Evolutionary conservation across 2,329 filamentous ascomycete species (phyloP), one percentile per base, ranked within the genome.

Genomic region (Aspergillus nomiae): DNA sequence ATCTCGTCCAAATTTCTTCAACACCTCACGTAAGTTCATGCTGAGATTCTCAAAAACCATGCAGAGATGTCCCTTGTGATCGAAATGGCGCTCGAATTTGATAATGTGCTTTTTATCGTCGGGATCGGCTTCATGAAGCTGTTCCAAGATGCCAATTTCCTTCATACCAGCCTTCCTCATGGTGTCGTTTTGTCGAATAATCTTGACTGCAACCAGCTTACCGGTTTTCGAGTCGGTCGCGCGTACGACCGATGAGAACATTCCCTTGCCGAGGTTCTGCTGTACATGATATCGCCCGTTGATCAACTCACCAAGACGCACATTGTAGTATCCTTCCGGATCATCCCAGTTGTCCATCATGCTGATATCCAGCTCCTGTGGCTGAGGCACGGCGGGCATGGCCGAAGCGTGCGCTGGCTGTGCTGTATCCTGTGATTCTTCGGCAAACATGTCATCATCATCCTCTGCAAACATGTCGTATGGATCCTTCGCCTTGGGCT

Each of bases 31-130:
- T 62, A 99, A 80, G 73, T 99, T 98, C 82, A 96, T 89, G 74
- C 92, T 85, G 56, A 99, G 84, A 75, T 96, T 95, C 79, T 99
- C 95, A 78, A 99, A 99, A 0, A 94, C 92, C 85, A 99, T 93
- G 78, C 95, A 99, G 55, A 99, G 80, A 81, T 99, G 95, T 0
- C 91, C 91, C 75, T 96, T 96, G 82, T 97, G 94, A 72, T 97
- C 94, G 73, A 99, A 99, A 45, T 89, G 86, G 46, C 92, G 87
- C 73, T 96, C 88, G 59, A 98, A 90, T 71, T 90, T 90, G 75
- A 99, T 92, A 72, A 98, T 86, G 76, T 98, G 93, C 77, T 94
- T 96, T 77, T 92, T 93, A 74, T 94, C 91, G 30, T 96, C 92
- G 0, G 91, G 89, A 74, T 99, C 95, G 34, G 91, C 89, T 54